Base-by-base conservation (phyloP, 2,329 filamentous ascomycete species). In the Aspergillus sp. region DNA sequence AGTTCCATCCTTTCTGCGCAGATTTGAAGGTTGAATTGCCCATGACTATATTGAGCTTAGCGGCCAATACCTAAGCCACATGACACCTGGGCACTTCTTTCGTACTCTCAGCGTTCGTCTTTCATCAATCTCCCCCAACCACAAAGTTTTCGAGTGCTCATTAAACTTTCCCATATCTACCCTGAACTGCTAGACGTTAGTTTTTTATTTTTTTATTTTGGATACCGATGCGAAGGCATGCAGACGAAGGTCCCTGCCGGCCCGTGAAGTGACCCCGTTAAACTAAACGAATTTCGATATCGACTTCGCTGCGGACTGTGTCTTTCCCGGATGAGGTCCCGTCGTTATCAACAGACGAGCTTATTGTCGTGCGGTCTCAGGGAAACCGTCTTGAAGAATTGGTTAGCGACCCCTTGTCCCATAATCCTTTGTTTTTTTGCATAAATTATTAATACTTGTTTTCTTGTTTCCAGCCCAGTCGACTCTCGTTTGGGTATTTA, bases 401-500 rank as follows among this genome's bases (percentile, higher is more conserved):
- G 39, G 58, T 60, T 31, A 57, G 54, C 3, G 14, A 23, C 9
- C 1, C 6, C 6, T 21, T 11, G 21, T 23, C 7, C 11, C 15
- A n/a, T 6, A 31, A 17, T 4, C 14, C 35, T 11, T 15, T 3
- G 9, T 41, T 11, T 15, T 3, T 14, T 24, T 21, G n/a, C 19
- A 31, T 40, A 54, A 19, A 15, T 37, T 39, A 8, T 35, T 43
- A 3, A 48, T 14, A 19, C 19, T 21, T 21, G 19, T 21, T 21
- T 24, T 15, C 4, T 21, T 35, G 27, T 8, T 31, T 31, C 3
- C 27, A 31, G 3, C 11, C 6, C 31, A 57, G 58, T 57, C 49
- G 8, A 17, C 43, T 39, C 23, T 60, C 4, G 27, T 51, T 31
- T 60, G 58, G 54, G 50, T 17, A 15, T 60, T 57, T 12, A 55